Base-by-base conservation (phyloP, 768 basidiomycete genomes). In the Podaxis sp. region DNA sequence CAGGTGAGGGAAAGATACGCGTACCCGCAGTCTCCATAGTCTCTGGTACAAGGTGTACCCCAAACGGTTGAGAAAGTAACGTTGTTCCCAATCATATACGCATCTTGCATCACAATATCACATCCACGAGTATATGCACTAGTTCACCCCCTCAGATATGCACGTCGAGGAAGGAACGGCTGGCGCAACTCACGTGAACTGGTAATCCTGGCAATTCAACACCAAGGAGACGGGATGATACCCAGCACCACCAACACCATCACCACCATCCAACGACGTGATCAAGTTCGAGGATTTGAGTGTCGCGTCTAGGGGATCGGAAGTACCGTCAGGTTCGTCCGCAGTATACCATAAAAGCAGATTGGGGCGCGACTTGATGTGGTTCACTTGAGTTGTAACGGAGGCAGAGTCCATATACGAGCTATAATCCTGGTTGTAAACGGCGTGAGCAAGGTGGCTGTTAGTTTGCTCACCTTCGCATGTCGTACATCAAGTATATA, bases 401-500 rank as follows among this genome's bases (percentile, higher is more conserved):
- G 82, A 78, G 5, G 84, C 80, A 7, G 74, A 66, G 71, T 93
- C 86, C 80, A 80, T 83, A 75, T 91, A 93, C 4, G 82, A 83
- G 68, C 85, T 82, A 65, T 38, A 66, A 65, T 13, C 65, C 67
- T 33, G 27, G 36, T 51, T 41, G 1, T 17, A 64, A 61, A 29
- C 60, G 43, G 47, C 17, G 0, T 27, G 41, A 13, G 29, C 15
- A 7, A 24, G 12, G 33, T n/a, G 9, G 40, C 13, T 2, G 3
- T 15, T 4, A 2, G 27, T 24, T 33, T 4, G 74, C 79, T 37
- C 41, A 82, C 82, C 76, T 75, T 54, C 90, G 81, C 90, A 93
- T 92, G 70, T 93, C 90, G 65, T 93, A 94, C 85, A 93, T 91
- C 59, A 93, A 79, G 68, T 88, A 93, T 11, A 84, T 63, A 1